A percentile compares a stretch with the other conserved stretches of the same genome.
phyloP scores from a whole-genome alignment of 305 asterid genomes.

The Fraxinus ornus region DNA sequence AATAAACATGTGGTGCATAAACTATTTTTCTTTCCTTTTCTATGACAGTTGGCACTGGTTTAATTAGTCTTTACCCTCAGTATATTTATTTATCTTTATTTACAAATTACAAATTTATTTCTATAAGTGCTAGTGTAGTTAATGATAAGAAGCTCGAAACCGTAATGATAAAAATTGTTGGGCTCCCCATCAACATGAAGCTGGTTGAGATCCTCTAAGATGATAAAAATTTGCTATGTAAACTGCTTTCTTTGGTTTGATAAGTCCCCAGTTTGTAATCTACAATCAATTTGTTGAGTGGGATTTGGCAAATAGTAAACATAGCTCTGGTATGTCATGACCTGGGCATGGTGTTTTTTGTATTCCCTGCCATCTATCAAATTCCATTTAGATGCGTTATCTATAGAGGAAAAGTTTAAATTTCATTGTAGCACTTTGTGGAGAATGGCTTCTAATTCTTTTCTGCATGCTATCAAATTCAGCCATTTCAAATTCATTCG shows the following conservation, averaged over 20 bases:
- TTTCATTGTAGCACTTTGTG: not conserved
- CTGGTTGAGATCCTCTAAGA: no score
- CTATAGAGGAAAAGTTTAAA: not conserved
- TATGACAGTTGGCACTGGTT: not conserved
- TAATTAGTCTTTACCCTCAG: not conserved
- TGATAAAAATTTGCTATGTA: no score
- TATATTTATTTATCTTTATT: not conserved
- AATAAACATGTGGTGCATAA: not conserved
- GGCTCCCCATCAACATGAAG: no score
- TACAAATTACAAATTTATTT: not conserved
- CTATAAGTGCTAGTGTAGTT: not conserved
- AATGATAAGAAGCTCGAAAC: not conserved
- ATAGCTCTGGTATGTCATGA: no score
- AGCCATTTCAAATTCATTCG: conserved; percentile 93
- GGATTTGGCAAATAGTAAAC: no score
- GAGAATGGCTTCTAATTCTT: conserved; percentile 2
- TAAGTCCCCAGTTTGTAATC: not conserved
- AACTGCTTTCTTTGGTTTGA: not conserved
- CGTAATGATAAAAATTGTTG: not conserved
- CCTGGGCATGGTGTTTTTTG: not conserved
- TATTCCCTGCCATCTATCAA: not conserved
- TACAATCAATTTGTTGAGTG: not conserved
- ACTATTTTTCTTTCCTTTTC: not conserved
- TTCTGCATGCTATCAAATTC: conserved; percentile 31
- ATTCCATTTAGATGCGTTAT: not conserved